Base-by-base conservation (phyloP, 1,139 yeast genomes). In the Pichia sp. region DNA sequence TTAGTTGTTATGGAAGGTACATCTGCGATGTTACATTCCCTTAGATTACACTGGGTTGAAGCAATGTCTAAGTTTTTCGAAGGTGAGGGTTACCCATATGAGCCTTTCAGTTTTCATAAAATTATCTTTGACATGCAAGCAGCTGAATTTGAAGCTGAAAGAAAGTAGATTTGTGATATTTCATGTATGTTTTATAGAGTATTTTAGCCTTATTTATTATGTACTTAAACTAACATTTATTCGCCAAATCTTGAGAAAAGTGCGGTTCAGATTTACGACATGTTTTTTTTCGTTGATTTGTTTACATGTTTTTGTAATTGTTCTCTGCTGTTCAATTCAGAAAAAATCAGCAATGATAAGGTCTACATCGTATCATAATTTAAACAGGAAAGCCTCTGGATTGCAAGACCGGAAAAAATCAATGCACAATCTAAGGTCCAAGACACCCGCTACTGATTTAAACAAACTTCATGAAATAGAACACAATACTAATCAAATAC, bases 1-100 rank as follows among this genome's bases (percentile, higher is more conserved):
- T 76, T 94, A 64, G 97, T 94, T 45, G 74, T 89, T 52, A 92
- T 94, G 98, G 98, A 94, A 68, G 99, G 99, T 46, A 94, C 98
- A 0, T 86, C 96, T 39, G 98, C 98, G 27, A 94, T 94, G 98
- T 76, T 94, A 61, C 99, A 94, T 68, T 86, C 97, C 25, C 76
- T 94, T 60, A 85, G 47, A 41, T 47, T 44, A 20, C 47, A 44
- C 29, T 59, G 99, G 99, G 98, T 94, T 49, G 99, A 94, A 69
- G 90, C 97, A 30, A 94, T 94, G 97, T 89, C 97, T 44, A 94
- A 94, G 70, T 94, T 87, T 66, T 94, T 92, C 61, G 88, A 85
- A 60, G 98, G 98, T 43, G 97, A 92, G 63, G 98, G 98, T 46
- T 76, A 82, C 53, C 80, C 88, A 1, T 92, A 87, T 65, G 82